Conservation (phyloP, 192 early-diverging fungal genomes). For the Thamnidium elegans region DNA sequence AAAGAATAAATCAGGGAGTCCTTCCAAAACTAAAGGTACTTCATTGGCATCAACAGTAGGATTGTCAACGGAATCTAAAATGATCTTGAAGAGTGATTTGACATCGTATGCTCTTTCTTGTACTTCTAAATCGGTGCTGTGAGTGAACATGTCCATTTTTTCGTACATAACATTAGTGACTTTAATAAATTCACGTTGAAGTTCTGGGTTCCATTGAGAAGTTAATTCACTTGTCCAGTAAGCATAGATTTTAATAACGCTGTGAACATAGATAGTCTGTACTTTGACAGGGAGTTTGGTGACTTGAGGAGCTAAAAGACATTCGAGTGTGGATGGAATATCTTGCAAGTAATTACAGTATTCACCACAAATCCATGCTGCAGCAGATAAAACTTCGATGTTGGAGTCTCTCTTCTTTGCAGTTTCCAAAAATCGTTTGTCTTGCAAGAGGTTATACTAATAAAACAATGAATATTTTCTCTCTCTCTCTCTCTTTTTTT, state of each 20-base stretch:
- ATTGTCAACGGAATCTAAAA: slow-evolving; percentile 40
- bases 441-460: slow-evolving; percentile 68
- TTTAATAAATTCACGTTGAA: slow-evolving; percentile 46
- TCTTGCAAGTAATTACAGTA: slow-evolving; percentile 58
- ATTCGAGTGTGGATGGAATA: slow-evolving; percentile 37
- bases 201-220: slow-evolving; percentile 51
- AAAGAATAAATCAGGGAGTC: slow-evolving; percentile 67
- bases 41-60: slow-evolving; percentile 28
- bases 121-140: slow-evolving; percentile 69
- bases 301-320: slow-evolving; percentile 42
- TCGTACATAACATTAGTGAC: slow-evolving; percentile 45
- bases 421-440: slow-evolving; percentile 59
- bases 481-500: neutral
- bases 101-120: slow-evolving; percentile 68
- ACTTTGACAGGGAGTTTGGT: slow-evolving; percentile 52
- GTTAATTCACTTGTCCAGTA: slow-evolving; percentile 55
- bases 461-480: neutral
- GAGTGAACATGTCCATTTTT: slow-evolving; percentile 46
- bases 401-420: slow-evolving; percentile 59
- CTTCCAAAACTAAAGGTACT: slow-evolving; percentile 49
- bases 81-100: slow-evolving; percentile 47
- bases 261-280: slow-evolving; percentile 70
- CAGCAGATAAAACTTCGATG: slow-evolving; percentile 73
- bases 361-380: slow-evolving; percentile 91
- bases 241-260: slow-evolving; percentile 66